Percentiles rank a stretch among this genome's conserved stretches.
Evolutionary conservation across 2,329 filamentous ascomycete genomes (phyloP).

Genomic region (Ophiostoma populinum): DNA sequence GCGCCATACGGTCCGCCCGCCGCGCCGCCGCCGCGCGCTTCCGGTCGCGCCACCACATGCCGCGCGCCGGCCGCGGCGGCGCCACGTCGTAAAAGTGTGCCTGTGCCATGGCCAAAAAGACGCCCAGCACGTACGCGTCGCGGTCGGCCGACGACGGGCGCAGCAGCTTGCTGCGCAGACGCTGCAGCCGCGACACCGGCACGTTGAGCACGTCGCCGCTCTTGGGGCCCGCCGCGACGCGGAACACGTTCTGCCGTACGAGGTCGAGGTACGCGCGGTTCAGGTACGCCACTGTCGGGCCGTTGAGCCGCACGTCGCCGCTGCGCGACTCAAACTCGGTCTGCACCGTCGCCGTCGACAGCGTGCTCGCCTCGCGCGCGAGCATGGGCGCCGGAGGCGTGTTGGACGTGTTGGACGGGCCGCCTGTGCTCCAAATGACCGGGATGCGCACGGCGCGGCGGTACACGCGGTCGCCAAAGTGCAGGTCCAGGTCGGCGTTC

Average conservation of each 20-base stretch:
- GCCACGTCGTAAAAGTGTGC: constrained; percentile 28
- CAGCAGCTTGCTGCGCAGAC: constrained; percentile 28
- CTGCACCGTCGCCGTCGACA: neutral
- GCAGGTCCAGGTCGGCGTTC: constrained; percentile 27
- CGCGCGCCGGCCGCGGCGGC: constrained; percentile 13
- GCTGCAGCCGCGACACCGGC: constrained; percentile 30
- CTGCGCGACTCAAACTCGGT: too few species aligned
- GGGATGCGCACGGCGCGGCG: constrained; percentile 28
- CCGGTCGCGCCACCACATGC: constrained; percentile 11
- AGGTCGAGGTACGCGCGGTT: constrained; percentile 27
- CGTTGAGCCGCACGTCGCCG: constrained; percentile 11
- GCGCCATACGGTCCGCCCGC: neutral
- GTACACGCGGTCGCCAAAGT: constrained; percentile 30
- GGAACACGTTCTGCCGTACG: constrained; percentile 30
- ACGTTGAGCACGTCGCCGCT: constrained; percentile 21
- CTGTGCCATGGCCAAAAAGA: constrained; percentile 40
- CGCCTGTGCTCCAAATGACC: constrained; percentile 28
- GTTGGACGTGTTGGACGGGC: constrained; percentile 18
- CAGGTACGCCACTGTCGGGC: constrained; percentile 28
- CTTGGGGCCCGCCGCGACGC: constrained; percentile 24
- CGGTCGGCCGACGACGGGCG: constrained; percentile 30
- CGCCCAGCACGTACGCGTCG: constrained; percentile 33
- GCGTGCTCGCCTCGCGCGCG: constrained; percentile 8
- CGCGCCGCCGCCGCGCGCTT: too few species aligned
- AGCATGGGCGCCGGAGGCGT: constrained; percentile 20